These are phyloP conservation scores for Candolleomyces eurysporus DNA, from an alignment of 768 basidiomycete species.

Conservation along the genomic window DNA sequence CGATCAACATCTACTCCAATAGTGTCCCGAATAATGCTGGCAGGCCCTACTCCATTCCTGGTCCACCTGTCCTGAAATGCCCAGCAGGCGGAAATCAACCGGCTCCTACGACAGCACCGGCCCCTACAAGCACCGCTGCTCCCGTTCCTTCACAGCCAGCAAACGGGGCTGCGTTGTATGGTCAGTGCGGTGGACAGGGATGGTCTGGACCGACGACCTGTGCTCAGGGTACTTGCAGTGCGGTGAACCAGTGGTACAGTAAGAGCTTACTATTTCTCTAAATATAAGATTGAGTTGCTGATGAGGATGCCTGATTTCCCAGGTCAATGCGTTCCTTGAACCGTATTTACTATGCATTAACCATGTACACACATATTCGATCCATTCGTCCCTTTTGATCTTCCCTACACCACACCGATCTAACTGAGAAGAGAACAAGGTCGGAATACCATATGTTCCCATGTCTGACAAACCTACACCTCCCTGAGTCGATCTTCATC, in stretches of 20 bases:
- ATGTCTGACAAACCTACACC: too few relatives aligned
- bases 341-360: too few relatives aligned
- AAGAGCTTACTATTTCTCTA: background rate
- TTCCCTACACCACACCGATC: too few relatives aligned
- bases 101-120: background rate
- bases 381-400: too few relatives aligned
- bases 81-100: slow-evolving; percentile 2
- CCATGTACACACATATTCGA: too few relatives aligned
- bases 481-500: too few relatives aligned
- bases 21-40: slow-evolving; percentile 10
- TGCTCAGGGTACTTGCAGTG: slow-evolving; percentile 41
- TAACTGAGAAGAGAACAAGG: too few relatives aligned
- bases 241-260: slow-evolving; percentile 41
- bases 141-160: background rate
- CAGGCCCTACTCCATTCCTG: slow-evolving; percentile 12
- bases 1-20: slow-evolving; percentile 14
- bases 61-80: slow-evolving; percentile 3
- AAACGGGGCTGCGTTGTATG: background rate
- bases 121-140: background rate
- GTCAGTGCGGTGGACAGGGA: slow-evolving; percentile 49
- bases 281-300: too few relatives aligned
- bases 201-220: slow-evolving; percentile 53
- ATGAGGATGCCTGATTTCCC: too few relatives aligned
- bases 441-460: too few relatives aligned
- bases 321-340: too few relatives aligned